Evolutionary conservation across 2,329 filamentous ascomycete genomes (phyloP).

Genomic region (Hymenoscyphus occultus): DNA sequence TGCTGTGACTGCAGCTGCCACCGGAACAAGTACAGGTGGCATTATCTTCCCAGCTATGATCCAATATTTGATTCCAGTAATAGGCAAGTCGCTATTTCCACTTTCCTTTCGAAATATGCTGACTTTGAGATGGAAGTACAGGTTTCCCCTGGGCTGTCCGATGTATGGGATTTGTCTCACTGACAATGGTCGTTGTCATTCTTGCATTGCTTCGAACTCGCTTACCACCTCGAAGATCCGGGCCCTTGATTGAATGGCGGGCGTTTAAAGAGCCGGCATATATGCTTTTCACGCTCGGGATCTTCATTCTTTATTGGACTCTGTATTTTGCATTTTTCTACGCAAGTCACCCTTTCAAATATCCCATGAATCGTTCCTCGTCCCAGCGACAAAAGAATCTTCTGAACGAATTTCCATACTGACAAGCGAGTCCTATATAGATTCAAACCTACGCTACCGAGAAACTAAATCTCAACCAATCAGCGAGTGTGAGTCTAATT

Average conservation of each 20-base stretch:
- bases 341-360: conserved; percentile 15
- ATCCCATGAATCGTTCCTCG: too few species aligned
- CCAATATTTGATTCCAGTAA: conserved; percentile 34
- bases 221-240: conserved; percentile 35
- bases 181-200: neutral
- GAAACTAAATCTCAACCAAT: conserved; percentile 3
- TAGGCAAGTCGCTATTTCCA: conserved; percentile 19
- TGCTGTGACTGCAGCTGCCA: conserved; percentile 36
- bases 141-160: conserved; percentile 44
- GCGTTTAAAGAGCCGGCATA: conserved; percentile 44
- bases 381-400: too few species aligned
- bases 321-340: conserved; percentile 62
- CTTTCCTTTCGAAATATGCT: neutral
- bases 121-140: neutral
- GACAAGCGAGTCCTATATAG: neutral
- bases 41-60: conserved; percentile 43
- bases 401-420: neutral
- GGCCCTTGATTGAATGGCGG: conserved; percentile 41
- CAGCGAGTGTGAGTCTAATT: conserved; percentile 13
- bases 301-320: conserved; percentile 40
- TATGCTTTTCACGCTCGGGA: conserved; percentile 44
- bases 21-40: conserved; percentile 38
- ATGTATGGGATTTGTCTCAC: conserved; percentile 42
- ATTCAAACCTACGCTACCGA: conserved; percentile 1
- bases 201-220: conserved; percentile 2